Percentiles rank a stretch among this genome's conserved stretches.
Evolutionary conservation across 768 basidiomycete genomes (phyloP).

Genomic region (Serendipita sp.): DNA sequence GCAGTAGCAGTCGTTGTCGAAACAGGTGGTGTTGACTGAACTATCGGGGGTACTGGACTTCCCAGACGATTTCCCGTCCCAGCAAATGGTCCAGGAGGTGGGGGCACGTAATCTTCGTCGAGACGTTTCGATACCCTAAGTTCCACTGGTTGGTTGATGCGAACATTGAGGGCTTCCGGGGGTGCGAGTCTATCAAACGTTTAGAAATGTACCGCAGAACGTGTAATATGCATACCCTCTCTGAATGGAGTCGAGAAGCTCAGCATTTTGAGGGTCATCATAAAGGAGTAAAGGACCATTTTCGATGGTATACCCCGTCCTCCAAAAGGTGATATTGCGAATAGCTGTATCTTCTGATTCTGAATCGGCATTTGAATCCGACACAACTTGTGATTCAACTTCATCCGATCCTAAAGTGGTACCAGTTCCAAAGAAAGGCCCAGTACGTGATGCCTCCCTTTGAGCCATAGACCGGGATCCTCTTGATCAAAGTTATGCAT

Average conservation of each 20-base stretch:
- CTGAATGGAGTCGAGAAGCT: conserved; percentile 58
- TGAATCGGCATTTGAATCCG: conserved; percentile 42
- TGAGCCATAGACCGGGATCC: conserved; percentile 9
- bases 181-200: conserved; percentile 48
- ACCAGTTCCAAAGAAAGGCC: conserved; percentile 51
- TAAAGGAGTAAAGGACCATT: conserved; percentile 75
- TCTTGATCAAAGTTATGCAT: conserved; percentile 13
- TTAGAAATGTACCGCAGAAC: neutral
- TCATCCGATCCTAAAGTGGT: conserved; percentile 83
- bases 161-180: conserved; percentile 54
- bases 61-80: conserved; percentile 75
- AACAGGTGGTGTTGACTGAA: conserved; percentile 27
- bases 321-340: conserved; percentile 80
- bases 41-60: conserved; percentile 48
- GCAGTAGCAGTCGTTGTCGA: conserved; percentile 12
- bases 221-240: conserved; percentile 37
- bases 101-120: conserved; percentile 51
- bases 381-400: conserved; percentile 55
- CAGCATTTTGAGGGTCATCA: conserved; percentile 56
- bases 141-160: conserved; percentile 65
- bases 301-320: conserved; percentile 81
- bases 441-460: conserved; percentile 13
- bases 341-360: conserved; percentile 40
- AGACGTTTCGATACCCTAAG: conserved; percentile 56
- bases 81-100: conserved; percentile 34